phyloP scores from a whole-genome alignment of 2,329 filamentous ascomycete genomes.

The Fusarium brevicatenulatum region DNA sequence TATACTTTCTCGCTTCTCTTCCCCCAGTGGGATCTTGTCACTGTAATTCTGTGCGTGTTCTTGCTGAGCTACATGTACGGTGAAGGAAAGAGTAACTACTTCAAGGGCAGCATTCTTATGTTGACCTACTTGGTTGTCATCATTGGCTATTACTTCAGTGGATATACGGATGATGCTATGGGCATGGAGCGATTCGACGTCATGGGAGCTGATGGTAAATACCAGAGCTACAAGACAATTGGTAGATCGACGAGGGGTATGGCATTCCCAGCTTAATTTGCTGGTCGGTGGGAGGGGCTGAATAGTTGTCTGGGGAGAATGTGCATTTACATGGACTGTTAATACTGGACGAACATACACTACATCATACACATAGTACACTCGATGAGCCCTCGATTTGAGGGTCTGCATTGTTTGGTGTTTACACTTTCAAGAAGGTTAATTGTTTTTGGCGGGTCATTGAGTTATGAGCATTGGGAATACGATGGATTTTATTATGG shows the following conservation, averaged over 20 bases:
- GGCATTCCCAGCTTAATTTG: slow-evolving; percentile 41
- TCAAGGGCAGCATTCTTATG: slow-evolving; percentile 96
- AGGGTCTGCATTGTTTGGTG: slow-evolving; percentile 15
- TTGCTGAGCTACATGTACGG: slow-evolving; percentile 97
- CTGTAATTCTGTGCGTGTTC: slow-evolving; percentile 95
- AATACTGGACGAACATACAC: slow-evolving; percentile 34
- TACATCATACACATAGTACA: slow-evolving; percentile 18
- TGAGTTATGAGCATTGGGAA: slow-evolving; percentile 5
- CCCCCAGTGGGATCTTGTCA: slow-evolving; percentile 99
- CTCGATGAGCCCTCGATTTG: slow-evolving; percentile 8
- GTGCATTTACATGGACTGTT: slow-evolving; percentile 18
- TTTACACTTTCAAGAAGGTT: slow-evolving; percentile 14
- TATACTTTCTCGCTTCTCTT: slow-evolving; percentile 90
- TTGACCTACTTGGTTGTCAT: slow-evolving; percentile 93
- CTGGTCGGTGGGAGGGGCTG: not conserved
- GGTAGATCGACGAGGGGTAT: slow-evolving; percentile 55
- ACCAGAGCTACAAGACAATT: slow-evolving; percentile 64
- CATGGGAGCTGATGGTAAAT: slow-evolving; percentile 61
- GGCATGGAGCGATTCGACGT: slow-evolving; percentile 63
- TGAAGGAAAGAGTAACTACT: slow-evolving; percentile 99
- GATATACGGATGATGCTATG: slow-evolving; percentile 59
- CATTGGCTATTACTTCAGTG: slow-evolving; percentile 88
- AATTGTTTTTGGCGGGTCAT: slow-evolving; percentile 2
- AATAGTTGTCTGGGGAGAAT: not conserved
- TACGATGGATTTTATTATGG: slow-evolving; percentile 2